These are phyloP conservation scores for Rhododendron mucronatum DNA, from an alignment of 148 eudicot genomes.

Conservation along the genomic window DNA sequence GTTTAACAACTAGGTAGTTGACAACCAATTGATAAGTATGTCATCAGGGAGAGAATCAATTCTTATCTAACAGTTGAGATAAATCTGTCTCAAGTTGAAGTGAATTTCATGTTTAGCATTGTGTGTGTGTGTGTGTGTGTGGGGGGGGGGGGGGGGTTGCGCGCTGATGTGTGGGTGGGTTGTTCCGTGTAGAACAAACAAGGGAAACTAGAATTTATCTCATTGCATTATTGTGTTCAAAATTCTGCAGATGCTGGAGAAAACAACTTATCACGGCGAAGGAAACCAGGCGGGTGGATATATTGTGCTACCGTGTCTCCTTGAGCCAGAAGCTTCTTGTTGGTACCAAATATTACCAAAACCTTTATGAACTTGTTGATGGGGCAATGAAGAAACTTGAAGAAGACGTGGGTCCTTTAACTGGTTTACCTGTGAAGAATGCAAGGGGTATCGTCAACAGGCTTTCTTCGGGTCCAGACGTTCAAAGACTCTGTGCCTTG, in stretches of 20 bases:
- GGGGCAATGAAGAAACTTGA: constrained; percentile 67
- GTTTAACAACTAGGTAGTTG: background rate
- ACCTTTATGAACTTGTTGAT: constrained; percentile 45
- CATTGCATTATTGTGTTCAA: background rate
- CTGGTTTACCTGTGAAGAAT: constrained; percentile 63
- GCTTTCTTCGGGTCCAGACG: constrained; percentile 64
- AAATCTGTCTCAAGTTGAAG: background rate
- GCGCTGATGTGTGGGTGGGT: background rate
- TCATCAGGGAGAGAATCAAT: background rate
- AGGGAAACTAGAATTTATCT: background rate
- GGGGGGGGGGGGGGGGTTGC: background rate
- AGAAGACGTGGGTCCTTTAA: constrained; percentile 75
- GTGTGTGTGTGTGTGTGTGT: too few species aligned
- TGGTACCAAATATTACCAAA: constrained; percentile 51
- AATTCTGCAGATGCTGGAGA: constrained; percentile 59
- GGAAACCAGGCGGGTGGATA: constrained; percentile 85
- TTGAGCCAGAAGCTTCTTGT: constrained; percentile 62
- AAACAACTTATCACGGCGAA: constrained; percentile 66
- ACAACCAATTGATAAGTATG: background rate
- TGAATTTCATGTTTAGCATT: constrained; percentile 2
- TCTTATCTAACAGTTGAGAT: background rate
- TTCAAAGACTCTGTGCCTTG: constrained; percentile 66
- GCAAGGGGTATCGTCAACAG: constrained; percentile 89
- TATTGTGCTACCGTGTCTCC: constrained; percentile 71
- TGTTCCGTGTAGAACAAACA: background rate